Evolutionary conservation across 805 yeast species (phyloP), one percentile per base, ranked within the genome.

Genomic region (Wickerhamomyces ciferrii): DNA sequence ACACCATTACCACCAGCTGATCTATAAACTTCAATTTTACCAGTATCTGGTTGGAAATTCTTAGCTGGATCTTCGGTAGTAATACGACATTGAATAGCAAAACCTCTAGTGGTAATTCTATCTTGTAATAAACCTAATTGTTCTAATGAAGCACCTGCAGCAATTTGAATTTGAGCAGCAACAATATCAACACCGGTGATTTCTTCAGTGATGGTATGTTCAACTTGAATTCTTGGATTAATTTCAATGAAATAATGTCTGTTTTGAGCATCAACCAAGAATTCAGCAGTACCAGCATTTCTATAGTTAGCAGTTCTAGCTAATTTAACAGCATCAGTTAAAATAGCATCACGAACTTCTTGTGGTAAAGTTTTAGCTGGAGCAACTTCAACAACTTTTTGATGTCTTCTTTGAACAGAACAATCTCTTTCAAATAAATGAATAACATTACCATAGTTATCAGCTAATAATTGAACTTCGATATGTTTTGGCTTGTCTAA

Each of bases 1-100:
- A 94, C 97, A 68, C 99, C 99, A 64, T 94, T 94, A 76, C 99
- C 99, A 71, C 99, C 99, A 20, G 98, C 88, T 41, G 97, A 90
- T 68, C 98, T 83, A 75, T 92, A 92, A 41, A 92, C 99, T 69
- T 92, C 99, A 59, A 92, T 86, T 70, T 91, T 90, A 65, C 99
- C 99, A 3, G 98, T 94, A 66, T 92, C 99, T 15, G 99, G 99
- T 71, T 88, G 97, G 83, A 92, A 92, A 65, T 86, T 88, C 73
- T 91, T 91, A 44, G 96, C 65, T 13, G 99, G 98, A 66, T 92
- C 99, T 70, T 94, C 99, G 43, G 99, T 92, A 48, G 98, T 92
- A 73, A 94, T 94, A 76, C 99, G 90, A 75, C 99, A 92, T 75
- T 94, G 99, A 58, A 94, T 94, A 35, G 99, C 98, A 64, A 91